Evolutionary conservation across 2,329 filamentous ascomycete genomes (phyloP).

Genomic region (Stagonosporopsis tanaceti): DNA sequence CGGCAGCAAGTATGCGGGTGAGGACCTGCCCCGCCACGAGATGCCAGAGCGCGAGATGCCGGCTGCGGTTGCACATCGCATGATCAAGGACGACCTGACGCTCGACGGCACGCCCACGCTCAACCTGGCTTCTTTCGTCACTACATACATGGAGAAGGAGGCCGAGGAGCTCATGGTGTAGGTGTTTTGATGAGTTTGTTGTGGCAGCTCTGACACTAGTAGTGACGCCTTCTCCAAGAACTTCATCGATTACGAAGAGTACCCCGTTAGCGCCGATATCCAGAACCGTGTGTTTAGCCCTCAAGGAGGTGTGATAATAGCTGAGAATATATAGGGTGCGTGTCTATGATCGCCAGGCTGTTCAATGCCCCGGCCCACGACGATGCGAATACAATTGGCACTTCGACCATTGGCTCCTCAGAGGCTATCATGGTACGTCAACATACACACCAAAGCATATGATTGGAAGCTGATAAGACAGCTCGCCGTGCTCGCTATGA

Average conservation of each 20-base stretch:
- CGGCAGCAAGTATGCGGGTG: conserved; percentile 80
- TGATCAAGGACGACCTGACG: conserved; percentile 90
- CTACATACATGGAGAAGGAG: conserved; percentile 96
- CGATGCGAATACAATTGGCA: conserved; percentile 76
- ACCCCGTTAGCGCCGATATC: conserved; percentile 60
- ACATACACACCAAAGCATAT: background rate
- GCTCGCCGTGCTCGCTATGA: conserved; percentile 88
- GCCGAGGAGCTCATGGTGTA: conserved; percentile 90
- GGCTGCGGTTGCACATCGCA: conserved; percentile 87
- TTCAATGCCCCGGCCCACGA: conserved; percentile 77
- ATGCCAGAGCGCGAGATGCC: conserved; percentile 89
- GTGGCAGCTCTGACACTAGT: background rate
- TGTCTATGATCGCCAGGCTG: conserved; percentile 72
- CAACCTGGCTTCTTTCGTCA: conserved; percentile 90
- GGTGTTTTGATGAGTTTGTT: conserved; percentile 40
- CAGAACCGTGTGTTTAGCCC: conserved; percentile 71
- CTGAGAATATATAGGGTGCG: conserved; percentile 47
- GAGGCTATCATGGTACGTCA: conserved; percentile 69
- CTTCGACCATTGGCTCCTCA: conserved; percentile 86
- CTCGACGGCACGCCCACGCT: conserved; percentile 72
- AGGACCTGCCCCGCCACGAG: conserved; percentile 81
- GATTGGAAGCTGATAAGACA: conserved; percentile 13
- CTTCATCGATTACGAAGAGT: conserved; percentile 68
- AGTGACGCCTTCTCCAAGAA: conserved; percentile 88
- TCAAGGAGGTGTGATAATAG: conserved; percentile 74